phyloP scores from a whole-genome alignment of 1,284 basidiomycete species.

The Phellopilus nigrolimitatus region DNA sequence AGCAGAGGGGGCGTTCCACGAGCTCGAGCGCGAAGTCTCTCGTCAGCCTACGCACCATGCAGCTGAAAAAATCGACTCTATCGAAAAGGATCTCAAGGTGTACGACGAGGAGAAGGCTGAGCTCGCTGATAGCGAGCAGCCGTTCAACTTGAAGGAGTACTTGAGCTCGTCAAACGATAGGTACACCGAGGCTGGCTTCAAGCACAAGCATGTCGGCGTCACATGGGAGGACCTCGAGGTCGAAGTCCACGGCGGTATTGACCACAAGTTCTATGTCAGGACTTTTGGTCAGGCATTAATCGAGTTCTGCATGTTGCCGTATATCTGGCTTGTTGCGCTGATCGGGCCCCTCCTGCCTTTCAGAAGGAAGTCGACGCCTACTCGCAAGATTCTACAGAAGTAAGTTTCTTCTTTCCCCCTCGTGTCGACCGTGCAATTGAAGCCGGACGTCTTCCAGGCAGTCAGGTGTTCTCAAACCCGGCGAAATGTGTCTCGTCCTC shows the following conservation, averaged over 20 bases:
- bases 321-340: constrained; percentile 44
- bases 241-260: constrained; percentile 58
- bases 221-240: constrained; percentile 76
- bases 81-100: constrained; percentile 40
- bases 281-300: constrained; percentile 60
- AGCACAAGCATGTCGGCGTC: constrained; percentile 81
- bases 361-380: constrained; percentile 43
- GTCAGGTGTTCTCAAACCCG: constrained; percentile 70
- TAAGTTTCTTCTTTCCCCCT: constrained; percentile 33
- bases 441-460: constrained; percentile 42
- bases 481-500: constrained; percentile 67
- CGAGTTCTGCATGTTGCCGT: constrained; percentile 52
- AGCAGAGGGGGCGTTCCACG: constrained; percentile 52
- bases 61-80: constrained; percentile 21
- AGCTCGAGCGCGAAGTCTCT: constrained; percentile 40
- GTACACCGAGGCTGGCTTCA: constrained; percentile 67
- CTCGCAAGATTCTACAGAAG: constrained; percentile 62
- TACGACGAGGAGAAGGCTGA: constrained; percentile 30
- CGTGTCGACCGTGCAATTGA: constrained; percentile 28
- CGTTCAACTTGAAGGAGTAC: constrained; percentile 74
- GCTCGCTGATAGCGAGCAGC: constrained; percentile 28
- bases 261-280: constrained; percentile 63
- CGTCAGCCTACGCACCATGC: constrained; percentile 24
- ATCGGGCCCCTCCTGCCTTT: constrained; percentile 55
- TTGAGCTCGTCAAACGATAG: constrained; percentile 65